Evolutionary conservation across 148 eudicot species (phyloP), one percentile per base, ranked within the genome.

Genomic region (Pouteria glomerata): DNA sequence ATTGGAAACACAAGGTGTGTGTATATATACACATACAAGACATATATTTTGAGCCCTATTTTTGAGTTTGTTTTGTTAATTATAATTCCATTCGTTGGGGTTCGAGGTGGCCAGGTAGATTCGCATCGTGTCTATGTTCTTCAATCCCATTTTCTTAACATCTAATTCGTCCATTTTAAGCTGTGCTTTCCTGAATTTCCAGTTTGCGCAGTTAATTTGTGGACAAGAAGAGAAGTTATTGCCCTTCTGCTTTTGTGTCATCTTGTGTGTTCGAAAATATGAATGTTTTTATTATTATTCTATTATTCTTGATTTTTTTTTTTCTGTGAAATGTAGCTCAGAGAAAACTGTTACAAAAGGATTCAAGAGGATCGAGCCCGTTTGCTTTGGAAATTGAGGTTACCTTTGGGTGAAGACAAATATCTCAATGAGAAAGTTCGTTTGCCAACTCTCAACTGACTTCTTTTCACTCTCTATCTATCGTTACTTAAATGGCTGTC

Each of bases 341-440:
- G 88, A 74, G 94, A 93, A 61, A 90, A 88, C 63, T 93, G 98
- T 76, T 85, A 66, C 77, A 84, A 73, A 72, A 85, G 98, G 74
- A 87, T 90, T 10, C 84, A 90, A 29, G 92, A 88, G 76, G 94
- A 93, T 69, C 75, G 96, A 63, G 74, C 69, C 21, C 86, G 79
- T 30, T 79, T 93, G 80, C 78, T 93, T 23, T 93, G 96, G 98
- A 88, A 78, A 68, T 76, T 79, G 62, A 90, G 98, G 74, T 74
- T 78, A 67, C 76, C 88, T 19, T 41, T 65, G 66, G 35, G 75
- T 39, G 60, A 75, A 59, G 80, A 80, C 11, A 78, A 73, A 58
- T 68, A 75, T 27, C 11, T 48, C 63, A 56, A 69, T 39, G 72
- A 83, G 52, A 71, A 93, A 94, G 96, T 88, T 76, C 39, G 45